Conservation (phyloP, 345 rosid genomes). For the Euphorbia pulcherrima region DNA sequence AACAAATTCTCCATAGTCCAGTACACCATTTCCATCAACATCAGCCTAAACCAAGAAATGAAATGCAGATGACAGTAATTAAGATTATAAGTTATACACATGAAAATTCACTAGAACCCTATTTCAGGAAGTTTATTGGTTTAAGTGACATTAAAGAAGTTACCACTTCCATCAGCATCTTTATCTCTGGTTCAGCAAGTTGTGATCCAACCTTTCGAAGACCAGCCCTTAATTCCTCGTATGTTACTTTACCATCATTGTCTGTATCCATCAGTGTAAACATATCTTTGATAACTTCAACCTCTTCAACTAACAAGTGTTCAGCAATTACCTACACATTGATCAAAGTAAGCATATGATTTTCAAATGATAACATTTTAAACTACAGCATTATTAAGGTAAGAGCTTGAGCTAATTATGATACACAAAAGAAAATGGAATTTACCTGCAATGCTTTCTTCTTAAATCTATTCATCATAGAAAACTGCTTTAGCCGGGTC, state of each 20-base stretch:
- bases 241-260: conserved; percentile 76
- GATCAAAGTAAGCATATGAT: conserved; percentile 15
- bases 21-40: conserved; percentile 84
- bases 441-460: conserved; percentile 84
- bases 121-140: background rate
- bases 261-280: conserved; percentile 85
- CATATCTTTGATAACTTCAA: conserved; percentile 89
- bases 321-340: conserved; percentile 85
- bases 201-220: conserved; percentile 90
- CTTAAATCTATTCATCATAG: conserved; percentile 92
- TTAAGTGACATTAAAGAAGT: conserved; percentile 5
- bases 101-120: background rate
- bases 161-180: conserved; percentile 99
- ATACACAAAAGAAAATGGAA: conserved; percentile 19
- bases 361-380: background rate
- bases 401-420: conserved; percentile 5
- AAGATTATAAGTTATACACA: conserved; percentile 9
- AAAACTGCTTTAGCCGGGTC: conserved; percentile 88
- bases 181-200: conserved; percentile 86
- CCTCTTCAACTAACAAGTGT: conserved; percentile 77
- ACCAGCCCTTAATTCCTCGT: conserved; percentile 78
- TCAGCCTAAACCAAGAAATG: conserved; percentile 63
- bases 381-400: background rate
- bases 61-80: background rate
- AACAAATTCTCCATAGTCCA: conserved; percentile 92